Conservation (phyloP, 169 alveolate species). For the Amoebophrya sp. region DNA sequence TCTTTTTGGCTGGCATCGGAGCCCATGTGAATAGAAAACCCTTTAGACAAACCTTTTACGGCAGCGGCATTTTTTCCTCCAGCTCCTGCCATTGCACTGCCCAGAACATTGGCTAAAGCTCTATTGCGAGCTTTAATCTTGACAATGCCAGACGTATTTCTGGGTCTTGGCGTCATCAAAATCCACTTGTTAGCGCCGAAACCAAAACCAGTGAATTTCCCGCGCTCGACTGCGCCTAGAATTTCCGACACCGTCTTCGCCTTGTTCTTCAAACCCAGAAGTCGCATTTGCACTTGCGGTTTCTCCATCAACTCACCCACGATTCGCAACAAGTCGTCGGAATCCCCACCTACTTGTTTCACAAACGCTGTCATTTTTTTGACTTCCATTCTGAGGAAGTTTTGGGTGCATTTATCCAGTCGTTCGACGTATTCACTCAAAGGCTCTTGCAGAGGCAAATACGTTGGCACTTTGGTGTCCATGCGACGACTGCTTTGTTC, state of each 20-base stretch:
- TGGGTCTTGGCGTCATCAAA: neutral
- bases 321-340: neutral
- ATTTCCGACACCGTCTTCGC: neutral
- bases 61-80: neutral
- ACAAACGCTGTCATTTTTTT: neutral
- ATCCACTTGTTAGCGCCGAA: conserved; percentile 24
- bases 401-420: neutral
- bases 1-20: no score
- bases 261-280: neutral
- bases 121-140: no score
- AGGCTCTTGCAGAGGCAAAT: neutral
- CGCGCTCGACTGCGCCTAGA: neutral
- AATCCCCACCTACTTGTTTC: neutral
- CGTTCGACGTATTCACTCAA: neutral
- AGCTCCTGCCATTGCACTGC: no score
- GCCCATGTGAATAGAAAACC: no score
- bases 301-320: neutral
- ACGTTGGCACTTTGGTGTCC: neutral
- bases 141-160: no score
- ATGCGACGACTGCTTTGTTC: no score
- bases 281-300: neutral
- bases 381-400: neutral
- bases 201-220: neutral
- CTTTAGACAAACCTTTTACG: no score
- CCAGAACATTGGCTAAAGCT: no score